Evolutionary conservation across 176 grass and related monocot species (phyloP).

Genomic region (Carex scoparia): DNA sequence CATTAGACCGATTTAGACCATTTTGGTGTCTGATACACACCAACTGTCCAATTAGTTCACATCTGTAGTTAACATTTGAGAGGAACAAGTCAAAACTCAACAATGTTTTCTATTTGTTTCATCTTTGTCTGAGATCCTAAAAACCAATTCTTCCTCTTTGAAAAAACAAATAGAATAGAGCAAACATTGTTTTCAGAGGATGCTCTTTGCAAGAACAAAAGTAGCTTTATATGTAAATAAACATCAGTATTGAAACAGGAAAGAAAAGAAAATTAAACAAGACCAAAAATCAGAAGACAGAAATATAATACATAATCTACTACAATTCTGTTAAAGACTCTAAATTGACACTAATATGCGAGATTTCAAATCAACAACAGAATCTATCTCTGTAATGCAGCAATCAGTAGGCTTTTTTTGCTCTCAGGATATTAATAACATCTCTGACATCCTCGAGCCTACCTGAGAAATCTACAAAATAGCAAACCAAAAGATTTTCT

Average conservation of each 20-base stretch:
- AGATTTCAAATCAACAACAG: not conserved
- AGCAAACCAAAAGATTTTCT: not conserved
- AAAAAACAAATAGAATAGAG: not conserved
- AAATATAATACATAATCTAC: not conserved
- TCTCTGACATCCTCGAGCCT: conserved; percentile 13
- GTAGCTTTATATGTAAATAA: not conserved
- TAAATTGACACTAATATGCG: not conserved
- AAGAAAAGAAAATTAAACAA: not conserved
- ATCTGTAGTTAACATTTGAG: no score
- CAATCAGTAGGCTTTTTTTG: not conserved
- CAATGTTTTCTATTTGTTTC: not conserved
- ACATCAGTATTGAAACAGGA: not conserved
- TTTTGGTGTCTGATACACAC: no score
- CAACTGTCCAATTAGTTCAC: no score
- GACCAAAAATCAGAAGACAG: not conserved
- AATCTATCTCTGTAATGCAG: not conserved
- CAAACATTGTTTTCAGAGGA: not conserved
- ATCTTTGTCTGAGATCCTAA: not conserved
- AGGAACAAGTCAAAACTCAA: not conserved
- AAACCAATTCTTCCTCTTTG: not conserved
- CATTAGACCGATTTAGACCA: no score
- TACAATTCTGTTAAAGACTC: not conserved
- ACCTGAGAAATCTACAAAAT: not conserved
- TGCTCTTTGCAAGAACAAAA: not conserved
- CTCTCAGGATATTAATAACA: not conserved